Evolutionary conservation across 768 basidiomycete genomes (phyloP).

Genomic region (Dendrothele bispora): DNA sequence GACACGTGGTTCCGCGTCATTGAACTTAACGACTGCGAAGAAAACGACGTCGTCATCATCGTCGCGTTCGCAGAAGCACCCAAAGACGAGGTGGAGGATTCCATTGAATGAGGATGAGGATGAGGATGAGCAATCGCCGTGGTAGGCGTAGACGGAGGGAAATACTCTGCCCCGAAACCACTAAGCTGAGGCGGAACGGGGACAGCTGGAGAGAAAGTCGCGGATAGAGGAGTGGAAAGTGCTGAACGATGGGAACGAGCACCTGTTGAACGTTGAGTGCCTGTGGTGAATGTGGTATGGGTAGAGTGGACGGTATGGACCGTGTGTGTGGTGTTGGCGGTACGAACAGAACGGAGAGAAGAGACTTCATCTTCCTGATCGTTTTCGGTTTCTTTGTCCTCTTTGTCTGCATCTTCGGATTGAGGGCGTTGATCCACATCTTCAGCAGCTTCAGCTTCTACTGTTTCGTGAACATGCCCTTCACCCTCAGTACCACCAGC

Average conservation of each 20-base stretch:
- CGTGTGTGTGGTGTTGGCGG: constrained; percentile 1
- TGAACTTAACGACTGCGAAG: too few relatives aligned
- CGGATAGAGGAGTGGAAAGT: not conserved
- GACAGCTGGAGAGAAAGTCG: not conserved
- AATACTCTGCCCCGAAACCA: too few relatives aligned
- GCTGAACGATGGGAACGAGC: not conserved
- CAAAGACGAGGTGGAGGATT: not conserved
- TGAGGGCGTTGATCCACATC: not conserved
- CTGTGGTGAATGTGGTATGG: not conserved
- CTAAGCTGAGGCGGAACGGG: too few relatives aligned
- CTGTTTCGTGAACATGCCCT: constrained; percentile 2
- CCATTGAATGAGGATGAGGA: too few relatives aligned
- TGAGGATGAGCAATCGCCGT: too few relatives aligned
- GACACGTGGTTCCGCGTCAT: too few relatives aligned
- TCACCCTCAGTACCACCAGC: not conserved
- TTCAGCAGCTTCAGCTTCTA: too few relatives aligned
- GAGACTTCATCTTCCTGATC: not conserved
- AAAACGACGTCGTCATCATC: constrained; percentile 10
- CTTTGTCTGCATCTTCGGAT: not conserved
- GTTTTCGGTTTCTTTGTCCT: not conserved
- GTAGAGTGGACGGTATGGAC: not conserved
- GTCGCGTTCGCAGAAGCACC: not conserved
- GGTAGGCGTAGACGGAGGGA: too few relatives aligned
- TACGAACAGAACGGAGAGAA: not conserved
- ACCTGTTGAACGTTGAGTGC: constrained; percentile 4